Base-by-base conservation (phyloP, 1,284 basidiomycete species). In the Fomitopsis palustris region DNA sequence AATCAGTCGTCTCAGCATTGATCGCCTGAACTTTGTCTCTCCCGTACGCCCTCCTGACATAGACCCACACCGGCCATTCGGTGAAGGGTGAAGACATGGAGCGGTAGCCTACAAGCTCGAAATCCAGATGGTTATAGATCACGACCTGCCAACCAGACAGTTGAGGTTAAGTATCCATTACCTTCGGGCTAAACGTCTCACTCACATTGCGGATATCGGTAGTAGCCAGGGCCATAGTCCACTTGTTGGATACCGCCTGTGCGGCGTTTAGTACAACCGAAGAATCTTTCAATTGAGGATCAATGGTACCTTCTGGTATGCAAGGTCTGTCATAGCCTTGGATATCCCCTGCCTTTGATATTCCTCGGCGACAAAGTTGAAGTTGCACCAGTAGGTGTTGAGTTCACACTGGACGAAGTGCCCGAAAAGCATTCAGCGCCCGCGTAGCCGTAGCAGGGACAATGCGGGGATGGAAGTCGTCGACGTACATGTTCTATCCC, bases 341-440 rank as follows among this genome's bases (percentile, higher is more conserved):
- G 59, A 51, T 17, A 65, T 39, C 12, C 64, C 64, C 19, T 60
- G 58, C 21, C 60, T 56, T 35, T 65, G 64, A 45, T 61, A 61
- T 31, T 65, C 64, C 3, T 33, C 52, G 12, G 57, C 38, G 17
- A 64, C 64, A 51, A 65, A 61, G n/a, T 61, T 61, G 35, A 61
- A 58, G 25, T 43, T 54, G 54, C 64, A 65, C 64, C 64, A 65
- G 51, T 62, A 65, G 14, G 41, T 56, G 43, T 41, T 64, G 58
- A 52, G 61, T 55, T 43, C 59, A 21, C 37, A 33, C 29, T 27
- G n/a, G 21, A 12, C 7, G 14, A 12, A 33, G 8, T n/a, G n/a
- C n/a, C n/a, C n/a, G n/a, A n/a, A n/a, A n/a, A n/a, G n/a, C n/a
- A n/a, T n/a, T n/a, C n/a, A n/a, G n/a, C n/a, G n/a, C n/a, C n/a